Evolutionary conservation across 352 stramenopile genomes (phyloP).

Genomic region (Globisporangium yorkense): DNA sequence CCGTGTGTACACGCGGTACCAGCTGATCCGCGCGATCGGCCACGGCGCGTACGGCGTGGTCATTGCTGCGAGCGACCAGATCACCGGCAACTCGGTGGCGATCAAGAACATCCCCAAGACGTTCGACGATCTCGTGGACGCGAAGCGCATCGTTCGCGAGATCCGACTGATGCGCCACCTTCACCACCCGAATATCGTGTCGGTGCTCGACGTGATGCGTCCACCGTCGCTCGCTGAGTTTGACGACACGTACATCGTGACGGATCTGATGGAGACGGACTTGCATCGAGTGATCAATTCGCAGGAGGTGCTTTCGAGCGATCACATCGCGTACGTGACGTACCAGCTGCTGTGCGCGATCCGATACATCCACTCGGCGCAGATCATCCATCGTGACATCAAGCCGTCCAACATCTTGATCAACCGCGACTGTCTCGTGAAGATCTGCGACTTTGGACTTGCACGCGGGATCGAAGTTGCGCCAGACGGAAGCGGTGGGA

Average conservation of each 20-base stretch:
- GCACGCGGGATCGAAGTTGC: conserved; percentile 64
- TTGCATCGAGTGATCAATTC: conserved; percentile 81
- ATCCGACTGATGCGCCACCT: conserved; percentile 82
- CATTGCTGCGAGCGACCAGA: conserved; percentile 74
- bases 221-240: conserved; percentile 65
- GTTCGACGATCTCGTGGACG: conserved; percentile 79
- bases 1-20: conserved; percentile 75
- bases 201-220: conserved; percentile 71
- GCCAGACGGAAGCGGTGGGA: conserved; percentile 23
- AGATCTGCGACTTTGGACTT: conserved; percentile 89
- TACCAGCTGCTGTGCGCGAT: conserved; percentile 81
- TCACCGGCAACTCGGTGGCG: conserved; percentile 74
- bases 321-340: conserved; percentile 80
- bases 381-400: conserved; percentile 89
- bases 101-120: conserved; percentile 87
- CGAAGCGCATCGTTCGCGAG: conserved; percentile 81
- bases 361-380: conserved; percentile 83
- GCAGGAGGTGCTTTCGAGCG: conserved; percentile 50
- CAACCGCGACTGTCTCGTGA: conserved; percentile 87
- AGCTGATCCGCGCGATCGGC: conserved; percentile 76
- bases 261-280: conserved; percentile 79
- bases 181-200: conserved; percentile 60
- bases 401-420: conserved; percentile 97
- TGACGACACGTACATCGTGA: conserved; percentile 85
- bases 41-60: conserved; percentile 78